Evolutionary conservation across 108 stramenopile species (phyloP), one percentile per base, ranked within the genome.

Genomic region (Chaetoceros tenuissimus): DNA sequence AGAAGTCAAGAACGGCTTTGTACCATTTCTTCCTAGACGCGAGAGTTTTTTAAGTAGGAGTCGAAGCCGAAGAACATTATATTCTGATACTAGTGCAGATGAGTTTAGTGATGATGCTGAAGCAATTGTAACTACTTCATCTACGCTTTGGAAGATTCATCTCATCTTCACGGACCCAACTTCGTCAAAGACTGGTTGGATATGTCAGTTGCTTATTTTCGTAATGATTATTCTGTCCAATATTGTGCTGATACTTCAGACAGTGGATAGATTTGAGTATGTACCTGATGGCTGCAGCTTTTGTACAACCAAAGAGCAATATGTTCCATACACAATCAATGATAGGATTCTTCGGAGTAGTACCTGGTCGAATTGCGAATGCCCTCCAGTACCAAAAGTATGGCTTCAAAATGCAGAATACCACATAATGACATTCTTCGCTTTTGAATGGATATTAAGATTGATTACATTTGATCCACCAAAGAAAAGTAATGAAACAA

Each of bases 221-320:
- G 83, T 79, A 60, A 51, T 75, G 1, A 28, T 73, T 13, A 20
- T 87, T n/a, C 2, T 47, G 1, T 63, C 49, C 13, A 82, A 77
- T 57, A 57, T 73, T 44, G 50, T 87, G 48, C 83, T 84, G 80
- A 65, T 80, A 3, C 49, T 81, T 53, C 79, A 84, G 68, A 87
- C 86, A 34, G 74, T 81, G 76, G 18, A 57, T 16, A 25, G 19
- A 7, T 83, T 64, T 28, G 79, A 81, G 47, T 82, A 64, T 48
- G 67, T 55, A 0, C 86, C 82, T 10, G 25, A 48, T 10, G 64
- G 67, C 47, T 87, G 86, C 60, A 26, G n/a, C 5, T 58, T 53
- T 13, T 87, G 81, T 47, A n/a, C n/a, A n/a, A n/a, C n/a, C n/a
- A n/a, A n/a, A n/a, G 73, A 66, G 29, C 78, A 63, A 45, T 31